These are phyloP conservation scores for Microbotryomycetes sp. DNA, from an alignment of 1,284 basidiomycete genomes.

Conservation along the genomic window DNA sequence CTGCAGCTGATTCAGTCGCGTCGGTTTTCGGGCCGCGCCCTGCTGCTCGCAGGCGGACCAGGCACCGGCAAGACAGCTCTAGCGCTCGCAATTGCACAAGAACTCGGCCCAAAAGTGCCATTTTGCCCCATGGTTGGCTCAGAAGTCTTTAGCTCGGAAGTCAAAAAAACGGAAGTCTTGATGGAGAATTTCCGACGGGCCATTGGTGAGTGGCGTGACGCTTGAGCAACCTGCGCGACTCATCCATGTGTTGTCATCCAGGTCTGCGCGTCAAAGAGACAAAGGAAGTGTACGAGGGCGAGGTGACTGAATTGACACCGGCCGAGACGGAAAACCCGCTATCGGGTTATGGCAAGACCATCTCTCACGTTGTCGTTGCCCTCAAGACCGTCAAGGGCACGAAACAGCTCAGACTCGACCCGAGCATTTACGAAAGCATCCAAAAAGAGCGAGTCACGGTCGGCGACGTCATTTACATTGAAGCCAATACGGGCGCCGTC, in stretches of 20 bases:
- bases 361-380: constrained; percentile 91
- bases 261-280: constrained; percentile 95
- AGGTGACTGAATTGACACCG: constrained; percentile 94
- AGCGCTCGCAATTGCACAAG: constrained; percentile 86
- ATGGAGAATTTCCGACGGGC: constrained; percentile 91
- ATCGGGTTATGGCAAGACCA: constrained; percentile 96
- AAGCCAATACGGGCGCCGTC: constrained; percentile 88
- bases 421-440: constrained; percentile 93
- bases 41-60: constrained; percentile 80
- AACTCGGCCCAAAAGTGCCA: constrained; percentile 87
- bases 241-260: constrained; percentile 41
- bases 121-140: constrained; percentile 98
- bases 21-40: constrained; percentile 83
- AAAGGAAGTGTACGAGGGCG: constrained; percentile 97
- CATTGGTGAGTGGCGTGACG: constrained; percentile 62
- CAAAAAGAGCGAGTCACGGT: constrained; percentile 95
- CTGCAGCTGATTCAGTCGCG: constrained; percentile 84
- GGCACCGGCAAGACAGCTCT: constrained; percentile 95
- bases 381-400: constrained; percentile 98
- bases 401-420: constrained; percentile 90
- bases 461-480: constrained; percentile 95
- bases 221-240: background rate
- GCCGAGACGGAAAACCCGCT: constrained; percentile 91
- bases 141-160: constrained; percentile 93
- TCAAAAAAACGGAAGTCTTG: constrained; percentile 99